Conservation (phyloP, 179 eudicot genomes). For the Heliamphora ciliata region DNA sequence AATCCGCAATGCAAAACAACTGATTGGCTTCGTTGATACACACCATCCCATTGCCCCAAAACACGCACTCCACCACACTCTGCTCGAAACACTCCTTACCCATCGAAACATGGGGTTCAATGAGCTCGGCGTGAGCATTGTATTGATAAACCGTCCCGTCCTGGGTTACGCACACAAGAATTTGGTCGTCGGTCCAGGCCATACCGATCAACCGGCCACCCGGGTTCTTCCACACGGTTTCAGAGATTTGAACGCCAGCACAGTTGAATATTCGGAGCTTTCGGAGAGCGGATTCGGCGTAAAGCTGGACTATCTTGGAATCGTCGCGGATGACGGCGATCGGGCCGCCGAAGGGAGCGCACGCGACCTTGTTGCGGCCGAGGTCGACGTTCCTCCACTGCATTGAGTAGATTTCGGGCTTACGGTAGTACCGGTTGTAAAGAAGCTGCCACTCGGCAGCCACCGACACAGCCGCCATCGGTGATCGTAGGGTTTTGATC, state of each 20-base stretch:
- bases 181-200: slow-evolving; percentile 83
- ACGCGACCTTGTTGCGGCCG: slow-evolving; percentile 80
- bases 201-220: slow-evolving; percentile 78
- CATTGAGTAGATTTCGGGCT: slow-evolving; percentile 71
- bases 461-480: slow-evolving; percentile 55
- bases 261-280: slow-evolving; percentile 86
- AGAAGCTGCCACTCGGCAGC: slow-evolving; percentile 99
- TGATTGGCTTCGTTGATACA: slow-evolving; percentile 78
- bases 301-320: slow-evolving; percentile 90
- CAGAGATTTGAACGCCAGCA: slow-evolving; percentile 66
- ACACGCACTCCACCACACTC: slow-evolving; percentile 90
- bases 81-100: slow-evolving; percentile 81
- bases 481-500: background rate
- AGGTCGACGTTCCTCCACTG: slow-evolving; percentile 82
- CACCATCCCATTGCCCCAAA: slow-evolving; percentile 93
- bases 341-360: slow-evolving; percentile 88
- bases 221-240: slow-evolving; percentile 75
- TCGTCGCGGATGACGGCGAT: slow-evolving; percentile 93
- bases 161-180: slow-evolving; percentile 73
- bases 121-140: slow-evolving; percentile 54
- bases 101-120: slow-evolving; percentile 44
- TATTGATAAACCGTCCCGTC: slow-evolving; percentile 82
- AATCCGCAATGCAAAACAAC: slow-evolving; percentile 68
- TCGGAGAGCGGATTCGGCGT: slow-evolving; percentile 88
- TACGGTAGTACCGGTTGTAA: slow-evolving; percentile 85